Evolutionary conservation across 2,329 filamentous ascomycete genomes (phyloP), one percentile per base, ranked within the genome.

Genomic region (Fusarium zealandicum): DNA sequence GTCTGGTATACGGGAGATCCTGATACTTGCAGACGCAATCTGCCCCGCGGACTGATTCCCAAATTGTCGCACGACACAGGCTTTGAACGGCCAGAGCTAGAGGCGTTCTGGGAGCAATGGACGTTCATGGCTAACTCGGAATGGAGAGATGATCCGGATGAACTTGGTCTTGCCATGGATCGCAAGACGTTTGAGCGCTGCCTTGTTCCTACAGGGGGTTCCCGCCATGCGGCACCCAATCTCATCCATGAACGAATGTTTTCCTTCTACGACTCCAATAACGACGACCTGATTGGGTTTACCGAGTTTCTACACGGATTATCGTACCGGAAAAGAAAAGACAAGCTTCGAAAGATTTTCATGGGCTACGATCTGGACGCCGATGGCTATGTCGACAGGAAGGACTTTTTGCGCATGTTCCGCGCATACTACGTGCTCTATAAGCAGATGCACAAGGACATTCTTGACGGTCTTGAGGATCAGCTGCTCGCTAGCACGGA

Each of bases 221-320:
- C 86, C 52, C 84, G 88, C 27, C 88, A 92, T 49, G 86, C 89
- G 10, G 83, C 89, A 1, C 91, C 93, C 1, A 97, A 96, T 70
- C 83, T 96, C 12, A 90, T 99, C 54, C 95, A 96, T 69, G 93
- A 99, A 72, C 89, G 95, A 63, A 95, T 97, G 84, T 99, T 98
- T 75, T 86, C 90, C 43, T 97, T 97, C 72, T 99, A 97, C 72
- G 95, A 99, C 73, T 90, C 88, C 27, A 93, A 98, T 71, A 83
- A 86, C 35, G 92, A 99, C 70, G 90, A 90, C 17, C 78, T 96
- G 7, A 97, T 99, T 66, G 90, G 90, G 7, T 98, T 99, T 64
- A 83, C 91, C 41, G 95, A 99, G 71, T 99, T 97, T 69, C 77
- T 98, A 18, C 86, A 89, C 51, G 95, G 92, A 1, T 79, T 97